A percentile compares a stretch with the other conserved stretches of the same genome.
phyloP scores from a whole-genome alignment of 1,284 basidiomycete genomes.

The Pisolithus thermaeus region DNA sequence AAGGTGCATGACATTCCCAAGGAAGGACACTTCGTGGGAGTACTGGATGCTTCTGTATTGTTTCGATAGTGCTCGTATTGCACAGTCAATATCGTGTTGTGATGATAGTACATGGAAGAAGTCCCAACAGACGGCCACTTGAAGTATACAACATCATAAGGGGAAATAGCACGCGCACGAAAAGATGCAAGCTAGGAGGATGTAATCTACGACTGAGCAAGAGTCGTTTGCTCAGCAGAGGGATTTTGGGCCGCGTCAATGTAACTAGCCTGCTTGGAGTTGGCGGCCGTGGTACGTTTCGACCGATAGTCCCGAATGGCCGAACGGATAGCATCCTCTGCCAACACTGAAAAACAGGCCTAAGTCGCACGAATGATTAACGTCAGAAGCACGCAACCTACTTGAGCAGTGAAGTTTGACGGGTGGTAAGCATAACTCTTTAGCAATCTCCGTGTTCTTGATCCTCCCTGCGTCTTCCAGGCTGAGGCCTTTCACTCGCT shows the following conservation, averaged over 20 bases:
- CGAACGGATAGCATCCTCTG: conserved; percentile 96
- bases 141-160: conserved; percentile 15
- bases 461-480: conserved; percentile 94
- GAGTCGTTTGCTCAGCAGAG: conserved; percentile 55
- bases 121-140: conserved; percentile 8
- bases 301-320: conserved; percentile 89
- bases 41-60: neutral
- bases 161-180: conserved; percentile 6
- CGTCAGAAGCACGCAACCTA: conserved; percentile 34
- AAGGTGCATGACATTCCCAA: conserved; percentile 38
- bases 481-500: conserved; percentile 92
- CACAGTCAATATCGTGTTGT: neutral
- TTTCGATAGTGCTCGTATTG: neutral
- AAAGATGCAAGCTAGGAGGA: neutral
- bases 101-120: conserved; percentile 10
- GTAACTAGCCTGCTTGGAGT: conserved; percentile 54
- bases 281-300: conserved; percentile 58
- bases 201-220: conserved; percentile 1
- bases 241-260: conserved; percentile 74
- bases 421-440: conserved; percentile 91
- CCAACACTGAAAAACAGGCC: conserved; percentile 62
- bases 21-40: neutral
- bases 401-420: conserved; percentile 93
- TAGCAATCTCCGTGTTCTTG: conserved; percentile 99
- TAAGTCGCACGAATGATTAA: conserved; percentile 15